Percentiles rank a stretch among this genome's conserved stretches.
phyloP scores from a whole-genome alignment of 164 flowering plant species.

The Vitis labrusca region DNA sequence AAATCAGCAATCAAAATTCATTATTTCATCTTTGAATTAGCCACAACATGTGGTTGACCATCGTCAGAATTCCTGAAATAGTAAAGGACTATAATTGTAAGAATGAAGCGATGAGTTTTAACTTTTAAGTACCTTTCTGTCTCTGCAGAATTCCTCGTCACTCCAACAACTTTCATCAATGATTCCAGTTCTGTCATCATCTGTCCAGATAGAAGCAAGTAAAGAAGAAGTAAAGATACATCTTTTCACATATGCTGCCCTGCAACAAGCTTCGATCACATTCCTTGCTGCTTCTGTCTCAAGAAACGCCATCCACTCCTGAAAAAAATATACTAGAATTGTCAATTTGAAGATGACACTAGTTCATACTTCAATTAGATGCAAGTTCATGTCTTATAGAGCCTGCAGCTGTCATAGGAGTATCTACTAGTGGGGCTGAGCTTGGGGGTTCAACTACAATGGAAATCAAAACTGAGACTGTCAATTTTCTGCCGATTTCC shows the following conservation, averaged over 20 bases:
- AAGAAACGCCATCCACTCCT: constrained; percentile 43
- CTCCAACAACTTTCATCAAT: constrained; percentile 41
- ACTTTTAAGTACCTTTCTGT: constrained; percentile 33
- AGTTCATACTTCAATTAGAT: no score
- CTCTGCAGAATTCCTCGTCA: constrained; percentile 38
- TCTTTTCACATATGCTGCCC: constrained; percentile 33
- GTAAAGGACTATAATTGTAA: no score
- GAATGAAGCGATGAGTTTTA: no score
- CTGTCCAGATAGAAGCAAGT: constrained; percentile 36
- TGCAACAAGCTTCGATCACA: constrained; percentile 44
- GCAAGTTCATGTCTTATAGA: no score
- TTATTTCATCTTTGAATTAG: no score
- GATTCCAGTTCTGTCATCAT: neutral
- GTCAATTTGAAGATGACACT: no score
- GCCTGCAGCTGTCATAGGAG: no score
- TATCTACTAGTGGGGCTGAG: no score
- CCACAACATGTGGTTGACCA: no score
- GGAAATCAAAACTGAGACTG: no score
- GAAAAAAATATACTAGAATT: constrained; percentile 1
- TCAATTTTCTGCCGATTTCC: neutral
- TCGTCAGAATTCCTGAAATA: no score
- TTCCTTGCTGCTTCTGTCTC: constrained; percentile 39
- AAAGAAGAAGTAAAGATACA: constrained; percentile 49
- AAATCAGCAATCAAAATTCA: neutral
- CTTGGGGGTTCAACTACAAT: no score